Base-by-base conservation (phyloP, 352 stramenopile genomes). In the Globisporangium radiosum region DNA sequence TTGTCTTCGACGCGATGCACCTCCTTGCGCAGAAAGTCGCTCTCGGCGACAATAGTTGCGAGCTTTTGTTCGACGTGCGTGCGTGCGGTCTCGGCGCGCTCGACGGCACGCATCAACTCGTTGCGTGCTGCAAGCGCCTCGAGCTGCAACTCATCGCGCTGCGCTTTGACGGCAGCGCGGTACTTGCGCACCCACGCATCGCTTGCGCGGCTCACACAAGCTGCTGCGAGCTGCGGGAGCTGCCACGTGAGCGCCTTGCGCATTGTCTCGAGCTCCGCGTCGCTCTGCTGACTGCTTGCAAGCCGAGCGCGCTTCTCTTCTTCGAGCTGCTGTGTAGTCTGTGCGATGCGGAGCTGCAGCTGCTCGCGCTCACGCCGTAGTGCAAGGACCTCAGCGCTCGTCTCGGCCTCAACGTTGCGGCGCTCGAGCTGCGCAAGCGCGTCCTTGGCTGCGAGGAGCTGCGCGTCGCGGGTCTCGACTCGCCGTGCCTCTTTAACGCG, bases 1-100 rank as follows among this genome's bases (percentile, higher is more conserved):
- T 80, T 85, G 19, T 85, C 75, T 44, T 85, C 75, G 4, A 85
- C 64, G 15, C 75, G 75, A 36, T 69, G 62, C 6, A 85, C 68
- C 51, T 85, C 75, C 25, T 77, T 77, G 38, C 69, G 56, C 52
- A 81, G 52, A 52, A 85, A 85, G 11, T 85, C 75, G 54, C 68
- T 72, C 52, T 85, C 75, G 15, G 68, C 64, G 38, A 68, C 47
- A 2, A 56, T 47, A 40, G 67, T 75, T 54, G 81, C 76, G 52
- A 72, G 66, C 48, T 85, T 78, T 42, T 73, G 65, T 48, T 78
- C 68, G 7, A 72, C 42, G n/a, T 65, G 59, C 6, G 74, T 69
- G 42, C 71, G 68, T 15, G 60, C 58, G 13, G 76, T 67, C 17
- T 72, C 59, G 0, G 61, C 59, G 44, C 65, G 33, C 11, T 72